Base-by-base conservation (phyloP, 352 stramenopile genomes). In the Thalassiosira mediterranea region DNA sequence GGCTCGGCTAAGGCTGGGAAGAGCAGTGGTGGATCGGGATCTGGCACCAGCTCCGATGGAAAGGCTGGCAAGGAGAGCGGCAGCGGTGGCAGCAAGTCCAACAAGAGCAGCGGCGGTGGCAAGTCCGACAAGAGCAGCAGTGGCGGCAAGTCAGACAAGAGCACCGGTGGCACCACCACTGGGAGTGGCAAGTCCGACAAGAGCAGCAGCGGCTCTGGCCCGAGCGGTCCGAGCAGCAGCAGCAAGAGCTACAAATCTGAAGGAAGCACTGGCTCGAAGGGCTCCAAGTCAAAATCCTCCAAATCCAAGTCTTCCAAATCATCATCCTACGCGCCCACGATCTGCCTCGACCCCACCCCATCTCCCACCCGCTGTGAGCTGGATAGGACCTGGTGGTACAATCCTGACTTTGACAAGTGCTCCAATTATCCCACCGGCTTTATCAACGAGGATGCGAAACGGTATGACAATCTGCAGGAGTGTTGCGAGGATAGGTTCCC, bases 341-440 rank as follows among this genome's bases (percentile, higher is more conserved):
- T 53, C 17, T 53, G 44, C 44, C 15, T 19, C 4, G 44, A 53
- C 5, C 44, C 44, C 5, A 23, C 44, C 19, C 44, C 44, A 28
- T 53, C 44, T 28, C 44, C 44, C 4, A 53, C 44, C 8, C 5
- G 15, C 5, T 53, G 44, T n/a, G 44, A 53, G 44, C 8, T 19
- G 7, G 44, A 53, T 53, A 17, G 44, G 17, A 23, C 8, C 5
- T 53, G 44, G 44, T 53, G 44, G 44, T 17, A 26, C 7, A 23
- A 53, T 28, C 34, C 7, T 13, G 8, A 23, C 44, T 26, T 10
- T 7, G 44, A 28, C 5, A 53, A 53, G 44, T 53, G 44, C 17
- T 26, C 44, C 44, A 53, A 53, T n/a, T 53, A 23, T 21, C 44
- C 44, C 44, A 42, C 7, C 34, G n/a, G n/a, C n/a, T n/a, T n/a